Percentiles rank a stretch among this genome's conserved stretches.
Evolutionary conservation across 257 asterid genomes (phyloP).

Genomic region (Perilla frutescens): DNA sequence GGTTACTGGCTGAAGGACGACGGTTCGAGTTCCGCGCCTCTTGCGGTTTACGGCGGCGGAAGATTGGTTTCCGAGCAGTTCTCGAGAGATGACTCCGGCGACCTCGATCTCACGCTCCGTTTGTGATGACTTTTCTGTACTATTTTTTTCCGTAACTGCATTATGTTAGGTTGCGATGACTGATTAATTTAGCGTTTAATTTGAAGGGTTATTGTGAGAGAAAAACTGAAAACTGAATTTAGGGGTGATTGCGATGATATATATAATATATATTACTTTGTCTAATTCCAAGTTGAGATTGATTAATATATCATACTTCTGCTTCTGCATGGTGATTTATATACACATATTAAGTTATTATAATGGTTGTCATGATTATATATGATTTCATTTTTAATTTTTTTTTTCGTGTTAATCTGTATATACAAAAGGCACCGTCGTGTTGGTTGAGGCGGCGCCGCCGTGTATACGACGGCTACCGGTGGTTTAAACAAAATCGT

Average conservation of each 20-base stretch:
- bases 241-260: slow-evolving; percentile 5
- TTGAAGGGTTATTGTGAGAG: background rate
- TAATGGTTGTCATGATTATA: too few species aligned
- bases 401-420: background rate
- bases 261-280: background rate
- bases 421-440: background rate
- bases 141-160: slow-evolving; percentile 14
- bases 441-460: background rate
- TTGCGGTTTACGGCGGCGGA: slow-evolving; percentile 25
- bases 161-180: background rate
- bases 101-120: slow-evolving; percentile 62
- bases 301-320: background rate
- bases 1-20: slow-evolving; percentile 42
- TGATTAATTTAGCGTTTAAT: slow-evolving; percentile 27
- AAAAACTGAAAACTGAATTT: background rate
- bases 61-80: slow-evolving; percentile 34
- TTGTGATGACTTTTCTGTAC: slow-evolving; percentile 34
- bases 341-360: too few species aligned
- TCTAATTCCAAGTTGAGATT: slow-evolving; percentile 22
- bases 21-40: slow-evolving; percentile 18
- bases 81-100: slow-evolving; percentile 33
- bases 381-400: too few species aligned
- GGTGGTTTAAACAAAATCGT: background rate
- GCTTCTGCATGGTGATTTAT: background rate
- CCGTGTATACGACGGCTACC: background rate